phyloP scores from a whole-genome alignment of 108 stramenopile genomes.

The Aurantiochytrium sp. region DNA sequence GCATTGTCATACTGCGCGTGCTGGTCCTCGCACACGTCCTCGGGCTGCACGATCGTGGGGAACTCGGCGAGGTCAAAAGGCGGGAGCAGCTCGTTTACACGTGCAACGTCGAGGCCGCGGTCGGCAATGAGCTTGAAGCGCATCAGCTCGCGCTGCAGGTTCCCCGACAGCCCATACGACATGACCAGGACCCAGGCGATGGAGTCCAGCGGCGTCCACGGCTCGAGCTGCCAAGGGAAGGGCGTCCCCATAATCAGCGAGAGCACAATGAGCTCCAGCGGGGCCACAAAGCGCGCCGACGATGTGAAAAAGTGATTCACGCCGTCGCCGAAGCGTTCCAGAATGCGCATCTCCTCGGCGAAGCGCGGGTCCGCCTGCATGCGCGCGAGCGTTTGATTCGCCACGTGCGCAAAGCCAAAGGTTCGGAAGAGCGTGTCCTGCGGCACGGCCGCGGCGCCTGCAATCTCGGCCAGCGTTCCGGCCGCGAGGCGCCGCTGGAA shows the following conservation, averaged over 20 bases:
- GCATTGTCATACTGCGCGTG: neutral
- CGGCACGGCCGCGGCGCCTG: neutral
- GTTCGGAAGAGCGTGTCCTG: constrained; percentile 8
- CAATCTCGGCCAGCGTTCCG: neutral
- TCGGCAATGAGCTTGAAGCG: neutral
- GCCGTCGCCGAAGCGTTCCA: neutral
- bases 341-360: neutral
- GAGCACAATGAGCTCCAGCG: constrained; percentile 24
- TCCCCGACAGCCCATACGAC: constrained; percentile 24
- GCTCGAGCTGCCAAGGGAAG: neutral
- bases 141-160: neutral
- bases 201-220: constrained; percentile 1
- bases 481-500: neutral
- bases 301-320: neutral
- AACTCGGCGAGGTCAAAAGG: neutral
- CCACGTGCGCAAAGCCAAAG: neutral
- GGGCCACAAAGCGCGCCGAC: neutral
- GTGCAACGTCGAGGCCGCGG: neutral
- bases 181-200: constrained; percentile 34
- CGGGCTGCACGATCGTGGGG: neutral
- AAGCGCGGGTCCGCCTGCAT: neutral
- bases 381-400: neutral
- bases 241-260: neutral
- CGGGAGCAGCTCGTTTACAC: constrained; percentile 25
- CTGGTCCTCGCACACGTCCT: neutral